These are phyloP conservation scores for Didymellaceae sp. DNA, from an alignment of 2,329 filamentous ascomycete species.

Conservation along the genomic window DNA sequence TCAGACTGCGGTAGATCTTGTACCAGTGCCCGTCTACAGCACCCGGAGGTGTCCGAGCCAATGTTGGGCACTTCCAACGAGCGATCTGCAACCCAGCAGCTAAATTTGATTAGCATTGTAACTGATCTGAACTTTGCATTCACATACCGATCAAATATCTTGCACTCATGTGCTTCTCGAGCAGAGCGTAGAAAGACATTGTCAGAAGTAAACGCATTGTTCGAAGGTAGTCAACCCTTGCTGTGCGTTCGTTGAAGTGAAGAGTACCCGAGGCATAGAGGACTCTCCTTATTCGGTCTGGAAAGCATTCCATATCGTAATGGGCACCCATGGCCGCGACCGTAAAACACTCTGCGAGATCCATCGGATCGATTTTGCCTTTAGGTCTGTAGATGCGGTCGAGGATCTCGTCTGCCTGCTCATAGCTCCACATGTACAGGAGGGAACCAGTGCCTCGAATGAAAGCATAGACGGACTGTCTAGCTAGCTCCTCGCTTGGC, in stretches of 20 bases:
- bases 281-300: constrained; percentile 37
- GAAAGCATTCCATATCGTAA: constrained; percentile 46
- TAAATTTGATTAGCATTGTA: constrained; percentile 18
- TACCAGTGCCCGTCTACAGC: constrained; percentile 29
- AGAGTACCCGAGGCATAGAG: constrained; percentile 45
- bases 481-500: constrained; percentile 38
- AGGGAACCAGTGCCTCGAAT: constrained; percentile 46
- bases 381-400: constrained; percentile 44
- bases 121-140: no score
- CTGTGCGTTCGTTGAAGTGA: constrained; percentile 42
- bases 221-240: constrained; percentile 38
- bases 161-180: constrained; percentile 50
- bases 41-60: constrained; percentile 7
- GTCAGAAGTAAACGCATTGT: constrained; percentile 46
- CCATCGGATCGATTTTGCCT: constrained; percentile 37
- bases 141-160: constrained; percentile 46
- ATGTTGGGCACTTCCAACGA: constrained; percentile 37
- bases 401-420: constrained; percentile 42
- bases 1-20: constrained; percentile 43
- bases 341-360: constrained; percentile 46
- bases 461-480: constrained; percentile 44
- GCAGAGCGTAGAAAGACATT: constrained; percentile 45
- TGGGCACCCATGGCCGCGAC: constrained; percentile 47
- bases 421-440: constrained; percentile 44
- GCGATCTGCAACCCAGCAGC: constrained; percentile 47